These are phyloP conservation scores for Phaeophleospora eucalypticola DNA, from an alignment of 2,329 filamentous ascomycete genomes.

Conservation along the genomic window DNA sequence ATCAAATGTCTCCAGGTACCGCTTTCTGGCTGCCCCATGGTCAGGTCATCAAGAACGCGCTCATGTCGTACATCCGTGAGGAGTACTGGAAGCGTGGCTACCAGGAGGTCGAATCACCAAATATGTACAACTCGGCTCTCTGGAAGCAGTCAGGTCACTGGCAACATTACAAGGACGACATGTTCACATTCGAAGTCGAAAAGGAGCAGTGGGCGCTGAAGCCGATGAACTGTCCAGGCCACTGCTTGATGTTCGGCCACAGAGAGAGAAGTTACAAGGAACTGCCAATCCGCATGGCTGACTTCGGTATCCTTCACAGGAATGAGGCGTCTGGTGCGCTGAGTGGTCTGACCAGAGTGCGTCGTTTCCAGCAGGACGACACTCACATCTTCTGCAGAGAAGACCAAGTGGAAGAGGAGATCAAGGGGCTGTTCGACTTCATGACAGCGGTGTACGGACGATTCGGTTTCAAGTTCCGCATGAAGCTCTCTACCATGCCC, in stretches of 20 bases:
- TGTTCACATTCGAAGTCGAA: constrained; percentile 82
- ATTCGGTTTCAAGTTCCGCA: constrained; percentile 84
- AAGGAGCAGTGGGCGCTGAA: constrained; percentile 84
- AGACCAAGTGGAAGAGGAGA: constrained; percentile 71
- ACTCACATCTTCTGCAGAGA: constrained; percentile 92
- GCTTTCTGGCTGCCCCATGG: constrained; percentile 79
- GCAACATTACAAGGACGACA: constrained; percentile 90
- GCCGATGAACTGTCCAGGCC: constrained; percentile 97
- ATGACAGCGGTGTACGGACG: constrained; percentile 73
- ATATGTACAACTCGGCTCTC: constrained; percentile 88
- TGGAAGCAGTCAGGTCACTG: constrained; percentile 97
- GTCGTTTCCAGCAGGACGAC: constrained; percentile 94
- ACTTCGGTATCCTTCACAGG: constrained; percentile 91
- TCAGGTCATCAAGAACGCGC: constrained; percentile 85
- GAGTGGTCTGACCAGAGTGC: constrained; percentile 83
- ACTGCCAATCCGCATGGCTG: constrained; percentile 84
- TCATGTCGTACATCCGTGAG: constrained; percentile 73
- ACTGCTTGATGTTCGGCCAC: constrained; percentile 83
- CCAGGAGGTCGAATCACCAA: constrained; percentile 90
- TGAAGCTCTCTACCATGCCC: constrained; percentile 86
- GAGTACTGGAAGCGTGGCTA: constrained; percentile 94
- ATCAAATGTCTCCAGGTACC: constrained; percentile 87
- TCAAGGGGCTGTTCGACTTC: constrained; percentile 83
- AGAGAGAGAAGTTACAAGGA: constrained; percentile 83
- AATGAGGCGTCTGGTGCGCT: constrained; percentile 94